A percentile compares a stretch with the other conserved stretches of the same genome.
Evolutionary conservation across 148 eudicot genomes (phyloP).

Genomic region (Silene uniflora): DNA sequence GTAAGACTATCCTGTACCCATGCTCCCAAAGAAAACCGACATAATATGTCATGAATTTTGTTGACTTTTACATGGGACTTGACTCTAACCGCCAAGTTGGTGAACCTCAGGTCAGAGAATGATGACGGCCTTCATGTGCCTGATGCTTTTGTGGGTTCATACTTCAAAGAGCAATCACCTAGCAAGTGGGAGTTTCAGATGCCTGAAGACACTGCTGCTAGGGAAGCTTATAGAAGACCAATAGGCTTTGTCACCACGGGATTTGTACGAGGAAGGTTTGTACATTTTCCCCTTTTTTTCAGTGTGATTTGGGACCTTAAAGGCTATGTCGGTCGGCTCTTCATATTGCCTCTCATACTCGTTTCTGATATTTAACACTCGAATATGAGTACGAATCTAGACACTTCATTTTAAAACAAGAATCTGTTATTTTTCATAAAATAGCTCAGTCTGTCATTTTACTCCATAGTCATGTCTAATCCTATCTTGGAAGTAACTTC

Average conservation of each 20-base stretch:
- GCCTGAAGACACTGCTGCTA: slow-evolving; percentile 53
- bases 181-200: slow-evolving; percentile 69
- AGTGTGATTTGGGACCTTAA: background rate
- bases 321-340: background rate
- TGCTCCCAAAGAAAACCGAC: background rate
- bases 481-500: background rate
- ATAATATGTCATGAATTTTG: background rate
- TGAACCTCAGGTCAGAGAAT: slow-evolving; percentile 45
- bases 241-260: slow-evolving; percentile 88
- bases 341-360: background rate
- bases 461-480: background rate
- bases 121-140: slow-evolving; percentile 58
- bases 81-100: slow-evolving; percentile 11
- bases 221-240: slow-evolving; percentile 59
- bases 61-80: background rate
- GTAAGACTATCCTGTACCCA: background rate
- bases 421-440: background rate
- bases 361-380: background rate
- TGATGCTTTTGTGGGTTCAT: slow-evolving; percentile 45
- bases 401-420: no score
- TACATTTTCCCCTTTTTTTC: background rate
- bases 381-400: no score
- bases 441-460: background rate
- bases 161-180: slow-evolving; percentile 45
- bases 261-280: slow-evolving; percentile 84